Conservation (phyloP, 2,329 filamentous ascomycete genomes). For the Fusarium dimerum region DNA sequence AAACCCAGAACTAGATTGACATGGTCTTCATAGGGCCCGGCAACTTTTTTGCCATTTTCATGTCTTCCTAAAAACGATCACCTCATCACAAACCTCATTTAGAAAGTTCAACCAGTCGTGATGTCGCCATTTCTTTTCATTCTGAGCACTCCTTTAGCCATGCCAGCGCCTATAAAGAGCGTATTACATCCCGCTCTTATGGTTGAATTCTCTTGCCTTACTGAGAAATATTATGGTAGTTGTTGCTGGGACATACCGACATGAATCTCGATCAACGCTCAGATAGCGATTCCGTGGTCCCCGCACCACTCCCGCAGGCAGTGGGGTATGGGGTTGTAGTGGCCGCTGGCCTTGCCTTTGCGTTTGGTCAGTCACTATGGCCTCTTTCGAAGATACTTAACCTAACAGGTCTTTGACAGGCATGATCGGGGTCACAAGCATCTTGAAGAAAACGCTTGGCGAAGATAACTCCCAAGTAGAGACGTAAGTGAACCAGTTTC, state of each 20-base stretch:
- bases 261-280: slow-evolving; percentile 3
- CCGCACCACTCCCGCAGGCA: slow-evolving; percentile 10
- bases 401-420: background rate
- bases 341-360: slow-evolving; percentile 71
- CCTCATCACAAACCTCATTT: slow-evolving; percentile 3
- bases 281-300: slow-evolving; percentile 1
- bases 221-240: too few species aligned
- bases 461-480: slow-evolving; percentile 14
- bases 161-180: background rate
- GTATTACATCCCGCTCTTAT: too few species aligned
- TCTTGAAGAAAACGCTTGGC: slow-evolving; percentile 12
- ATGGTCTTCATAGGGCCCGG: background rate
- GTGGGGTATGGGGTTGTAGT: slow-evolving; percentile 75
- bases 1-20: background rate
- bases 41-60: background rate
- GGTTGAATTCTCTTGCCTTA: too few species aligned
- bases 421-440: slow-evolving; percentile 10
- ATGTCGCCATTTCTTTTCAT: slow-evolving; percentile 3
- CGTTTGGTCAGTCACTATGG: slow-evolving; percentile 59
- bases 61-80: slow-evolving; percentile 7
- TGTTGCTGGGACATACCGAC: too few species aligned
- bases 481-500: background rate
- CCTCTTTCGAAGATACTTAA: background rate
- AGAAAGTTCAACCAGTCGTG: background rate
- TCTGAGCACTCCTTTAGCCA: background rate